These are phyloP conservation scores for Didymella sp. DNA, from an alignment of 2,329 filamentous ascomycete genomes.

Conservation along the genomic window DNA sequence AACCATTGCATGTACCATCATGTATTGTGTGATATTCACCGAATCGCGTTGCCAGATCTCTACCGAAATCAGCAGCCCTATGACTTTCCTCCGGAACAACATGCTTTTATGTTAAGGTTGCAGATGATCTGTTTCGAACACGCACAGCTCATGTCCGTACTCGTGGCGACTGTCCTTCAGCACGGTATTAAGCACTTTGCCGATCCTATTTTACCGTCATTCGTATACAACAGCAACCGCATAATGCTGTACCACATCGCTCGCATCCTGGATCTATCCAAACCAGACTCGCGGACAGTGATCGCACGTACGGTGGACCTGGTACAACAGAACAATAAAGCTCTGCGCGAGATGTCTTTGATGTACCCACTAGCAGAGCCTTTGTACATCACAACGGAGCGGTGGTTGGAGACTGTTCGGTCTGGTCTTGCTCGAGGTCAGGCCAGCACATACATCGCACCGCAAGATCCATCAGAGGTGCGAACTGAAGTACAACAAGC, in stretches of 20 bases:
- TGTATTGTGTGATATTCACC: slow-evolving; percentile 42
- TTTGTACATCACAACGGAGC: slow-evolving; percentile 40
- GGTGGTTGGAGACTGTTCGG: slow-evolving; percentile 43
- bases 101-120: slow-evolving; percentile 34
- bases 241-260: slow-evolving; percentile 47
- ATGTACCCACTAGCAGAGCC: slow-evolving; percentile 44
- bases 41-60: slow-evolving; percentile 41
- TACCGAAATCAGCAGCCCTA: slow-evolving; percentile 44
- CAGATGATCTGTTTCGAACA: slow-evolving; percentile 43
- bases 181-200: slow-evolving; percentile 45
- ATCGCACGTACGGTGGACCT: slow-evolving; percentile 40
- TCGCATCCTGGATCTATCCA: slow-evolving; percentile 36
- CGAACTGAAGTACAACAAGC: slow-evolving; percentile 34
- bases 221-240: slow-evolving; percentile 45
- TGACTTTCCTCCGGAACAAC: slow-evolving; percentile 35
- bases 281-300: slow-evolving; percentile 34
- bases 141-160: slow-evolving; percentile 39
- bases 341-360: slow-evolving; percentile 40
- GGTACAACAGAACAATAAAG: slow-evolving; percentile 43
- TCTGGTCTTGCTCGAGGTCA: slow-evolving; percentile 39
- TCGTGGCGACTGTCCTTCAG: slow-evolving; percentile 38
- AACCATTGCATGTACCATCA: slow-evolving; percentile 48
- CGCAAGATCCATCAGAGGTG: slow-evolving; percentile 37
- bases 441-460: slow-evolving; percentile 38
- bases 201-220: slow-evolving; percentile 42